Percentiles rank a stretch among this genome's conserved stretches.
phyloP scores from a whole-genome alignment of 208 protist species.

The Acanthamoeba sp. region DNA sequence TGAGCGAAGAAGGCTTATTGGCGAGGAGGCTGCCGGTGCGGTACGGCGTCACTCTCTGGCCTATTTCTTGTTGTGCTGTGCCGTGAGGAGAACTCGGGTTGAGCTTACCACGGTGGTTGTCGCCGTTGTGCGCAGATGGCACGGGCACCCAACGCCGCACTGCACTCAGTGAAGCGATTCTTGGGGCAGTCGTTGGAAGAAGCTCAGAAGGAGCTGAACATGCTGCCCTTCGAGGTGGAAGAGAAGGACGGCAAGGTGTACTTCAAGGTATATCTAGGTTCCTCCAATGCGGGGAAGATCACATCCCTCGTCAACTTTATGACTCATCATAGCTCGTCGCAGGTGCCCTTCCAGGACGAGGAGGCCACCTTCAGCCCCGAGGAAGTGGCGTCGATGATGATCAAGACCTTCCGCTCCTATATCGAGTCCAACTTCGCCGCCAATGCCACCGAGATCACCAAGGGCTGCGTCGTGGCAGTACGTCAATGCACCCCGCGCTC shows the following conservation, averaged over 20 bases:
- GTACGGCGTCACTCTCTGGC: not conserved
- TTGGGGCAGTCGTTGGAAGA: conserved; percentile 37
- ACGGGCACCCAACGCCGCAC: conserved; percentile 22
- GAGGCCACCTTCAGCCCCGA: conserved; percentile 32
- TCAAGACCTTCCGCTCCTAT: conserved; percentile 54
- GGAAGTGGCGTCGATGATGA: conserved; percentile 64
- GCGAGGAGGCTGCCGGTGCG: conserved; percentile 22
- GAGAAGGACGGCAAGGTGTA: not conserved
- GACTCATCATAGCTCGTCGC: too few relatives aligned
- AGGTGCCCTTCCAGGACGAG: conserved; percentile 66
- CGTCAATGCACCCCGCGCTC: not conserved
- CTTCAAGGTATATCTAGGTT: not conserved
- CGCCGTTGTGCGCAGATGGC: not conserved
- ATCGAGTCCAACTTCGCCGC: conserved; percentile 28
- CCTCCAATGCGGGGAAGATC: not conserved
- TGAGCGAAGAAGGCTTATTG: conserved; percentile 27
- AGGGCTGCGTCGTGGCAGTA: conserved; percentile 30
- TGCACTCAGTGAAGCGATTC: conserved; percentile 66
- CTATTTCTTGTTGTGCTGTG: too few relatives aligned
- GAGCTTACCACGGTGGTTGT: not conserved
- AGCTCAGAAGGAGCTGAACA: conserved; percentile 35
- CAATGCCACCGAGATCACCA: conserved; percentile 20
- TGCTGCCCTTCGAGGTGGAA: conserved; percentile 44
- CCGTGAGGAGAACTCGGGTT: too few relatives aligned
- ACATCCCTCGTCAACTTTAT: not conserved